Conservation (phyloP, 805 yeast genomes). For the Scheffersomyces spartinae region DNA sequence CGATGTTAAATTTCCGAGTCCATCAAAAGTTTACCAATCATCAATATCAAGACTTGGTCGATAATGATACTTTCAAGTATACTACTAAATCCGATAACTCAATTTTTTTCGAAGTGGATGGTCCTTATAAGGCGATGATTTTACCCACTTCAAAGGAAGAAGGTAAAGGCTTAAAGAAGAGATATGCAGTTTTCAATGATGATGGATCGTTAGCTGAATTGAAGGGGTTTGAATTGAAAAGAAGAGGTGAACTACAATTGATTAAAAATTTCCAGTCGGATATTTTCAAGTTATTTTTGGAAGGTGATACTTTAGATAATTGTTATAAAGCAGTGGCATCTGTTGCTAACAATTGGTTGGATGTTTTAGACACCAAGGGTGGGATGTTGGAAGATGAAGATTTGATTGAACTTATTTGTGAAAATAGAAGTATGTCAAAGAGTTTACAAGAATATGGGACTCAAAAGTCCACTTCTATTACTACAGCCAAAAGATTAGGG, state of each 20-base stretch:
- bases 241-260: slow-evolving; percentile 91
- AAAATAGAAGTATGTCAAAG: slow-evolving; percentile 91
- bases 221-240: slow-evolving; percentile 91
- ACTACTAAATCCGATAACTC: slow-evolving; percentile 80
- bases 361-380: slow-evolving; percentile 83
- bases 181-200: slow-evolving; percentile 93
- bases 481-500: slow-evolving; percentile 88
- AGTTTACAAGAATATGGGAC: slow-evolving; percentile 78
- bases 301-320: slow-evolving; percentile 64
- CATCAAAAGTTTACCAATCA: slow-evolving; percentile 87
- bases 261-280: slow-evolving; percentile 94
- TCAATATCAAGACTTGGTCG: slow-evolving; percentile 82
- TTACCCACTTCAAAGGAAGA: slow-evolving; percentile 96
- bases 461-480: slow-evolving; percentile 90
- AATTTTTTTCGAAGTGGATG: slow-evolving; percentile 96
- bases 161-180: slow-evolving; percentile 89
- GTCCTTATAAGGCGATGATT: slow-evolving; percentile 96
- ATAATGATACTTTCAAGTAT: slow-evolving; percentile 56
- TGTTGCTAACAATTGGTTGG: slow-evolving; percentile 94
- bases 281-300: slow-evolving; percentile 80
- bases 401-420: slow-evolving; percentile 87
- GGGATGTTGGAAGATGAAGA: slow-evolving; percentile 85
- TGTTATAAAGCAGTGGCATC: slow-evolving; percentile 86
- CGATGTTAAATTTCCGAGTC: slow-evolving; percentile 89
- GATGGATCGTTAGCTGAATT: slow-evolving; percentile 92